Percentiles rank a stretch among this genome's conserved stretches.
phyloP scores from a whole-genome alignment of 2,329 filamentous ascomycete genomes.

The Xylariaceae sp. region DNA sequence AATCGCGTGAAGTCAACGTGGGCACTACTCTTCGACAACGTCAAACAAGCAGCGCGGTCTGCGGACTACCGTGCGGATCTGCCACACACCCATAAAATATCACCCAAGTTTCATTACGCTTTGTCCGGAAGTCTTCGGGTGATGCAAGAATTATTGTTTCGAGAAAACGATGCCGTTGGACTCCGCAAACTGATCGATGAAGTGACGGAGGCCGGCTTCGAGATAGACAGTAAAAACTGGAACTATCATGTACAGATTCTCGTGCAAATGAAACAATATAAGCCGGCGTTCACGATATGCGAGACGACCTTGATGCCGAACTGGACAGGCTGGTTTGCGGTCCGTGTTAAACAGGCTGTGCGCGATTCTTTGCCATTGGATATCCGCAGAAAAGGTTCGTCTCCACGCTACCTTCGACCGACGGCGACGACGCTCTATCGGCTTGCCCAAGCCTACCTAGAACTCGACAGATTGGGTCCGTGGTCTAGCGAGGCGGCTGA shows the following conservation, averaged over 20 bases:
- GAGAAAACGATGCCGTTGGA: slow-evolving; percentile 38
- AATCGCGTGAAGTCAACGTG: slow-evolving; percentile 61
- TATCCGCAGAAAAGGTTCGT: slow-evolving; percentile 35
- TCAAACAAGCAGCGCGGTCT: slow-evolving; percentile 39
- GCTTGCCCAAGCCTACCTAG: slow-evolving; percentile 46
- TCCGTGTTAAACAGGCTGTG: slow-evolving; percentile 27
- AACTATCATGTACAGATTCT: slow-evolving; percentile 69
- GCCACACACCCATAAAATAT: slow-evolving; percentile 37
- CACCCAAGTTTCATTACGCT: slow-evolving; percentile 48
- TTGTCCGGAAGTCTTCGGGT: slow-evolving; percentile 45
- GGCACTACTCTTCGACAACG: slow-evolving; percentile 53
- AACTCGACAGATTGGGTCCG: slow-evolving; percentile 42
- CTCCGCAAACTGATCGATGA: slow-evolving; percentile 48
- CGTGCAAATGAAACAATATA: slow-evolving; percentile 50
- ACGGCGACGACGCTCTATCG: slow-evolving; percentile 42
- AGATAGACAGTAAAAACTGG: slow-evolving; percentile 71
- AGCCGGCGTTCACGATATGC: slow-evolving; percentile 66
- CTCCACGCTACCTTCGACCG: slow-evolving; percentile 36
- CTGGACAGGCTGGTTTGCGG: slow-evolving; percentile 66
- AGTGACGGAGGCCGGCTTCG: slow-evolving; percentile 63
- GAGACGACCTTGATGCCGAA: slow-evolving; percentile 72
- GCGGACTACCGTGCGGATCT: slow-evolving; percentile 21
- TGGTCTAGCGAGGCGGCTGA: slow-evolving; percentile 45
- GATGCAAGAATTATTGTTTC: slow-evolving; percentile 42
- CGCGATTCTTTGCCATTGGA: slow-evolving; percentile 34